Conservation (phyloP, 129 eudicot species). For the Tagetes erecta region DNA sequence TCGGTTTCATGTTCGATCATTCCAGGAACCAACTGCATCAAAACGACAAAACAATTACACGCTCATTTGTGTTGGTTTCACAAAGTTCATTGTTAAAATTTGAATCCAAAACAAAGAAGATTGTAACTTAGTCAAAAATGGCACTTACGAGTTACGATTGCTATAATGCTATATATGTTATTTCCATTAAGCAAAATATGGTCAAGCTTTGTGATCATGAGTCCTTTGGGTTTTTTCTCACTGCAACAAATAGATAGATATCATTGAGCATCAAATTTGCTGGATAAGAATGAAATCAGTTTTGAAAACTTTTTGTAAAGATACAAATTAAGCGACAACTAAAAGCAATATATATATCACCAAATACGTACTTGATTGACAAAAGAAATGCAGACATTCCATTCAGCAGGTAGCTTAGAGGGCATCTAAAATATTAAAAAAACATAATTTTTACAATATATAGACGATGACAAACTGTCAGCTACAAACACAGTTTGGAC, state of each 20-base stretch:
- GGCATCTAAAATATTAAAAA: not conserved
- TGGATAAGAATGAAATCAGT: not conserved
- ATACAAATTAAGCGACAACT: not conserved
- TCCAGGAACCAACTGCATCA: conserved; percentile 65
- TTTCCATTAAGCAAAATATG: conserved; percentile 89
- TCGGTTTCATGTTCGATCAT: conserved; percentile 40
- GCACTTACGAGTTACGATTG: conserved; percentile 63
- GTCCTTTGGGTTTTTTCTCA: conserved; percentile 85
- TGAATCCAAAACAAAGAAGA: not conserved
- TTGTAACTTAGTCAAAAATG: conserved; percentile 22
- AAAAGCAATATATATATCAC: not conserved
- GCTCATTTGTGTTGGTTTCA: not conserved
- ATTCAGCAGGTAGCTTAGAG: not conserved
- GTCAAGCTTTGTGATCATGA: conserved; percentile 78
- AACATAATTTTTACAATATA: not conserved
- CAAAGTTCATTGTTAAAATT: not conserved
- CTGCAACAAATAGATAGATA: conserved; percentile 37
- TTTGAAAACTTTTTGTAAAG: not conserved
- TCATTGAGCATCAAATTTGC: conserved; percentile 7
- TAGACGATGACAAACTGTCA: not conserved
- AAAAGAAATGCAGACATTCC: not conserved
- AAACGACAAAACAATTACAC: not conserved
- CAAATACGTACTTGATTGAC: not conserved
- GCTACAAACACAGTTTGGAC: not conserved
- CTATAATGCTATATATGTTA: conserved; percentile 38